phyloP scores from a whole-genome alignment of 805 yeast species.

The Suhomyces pyralidae region DNA sequence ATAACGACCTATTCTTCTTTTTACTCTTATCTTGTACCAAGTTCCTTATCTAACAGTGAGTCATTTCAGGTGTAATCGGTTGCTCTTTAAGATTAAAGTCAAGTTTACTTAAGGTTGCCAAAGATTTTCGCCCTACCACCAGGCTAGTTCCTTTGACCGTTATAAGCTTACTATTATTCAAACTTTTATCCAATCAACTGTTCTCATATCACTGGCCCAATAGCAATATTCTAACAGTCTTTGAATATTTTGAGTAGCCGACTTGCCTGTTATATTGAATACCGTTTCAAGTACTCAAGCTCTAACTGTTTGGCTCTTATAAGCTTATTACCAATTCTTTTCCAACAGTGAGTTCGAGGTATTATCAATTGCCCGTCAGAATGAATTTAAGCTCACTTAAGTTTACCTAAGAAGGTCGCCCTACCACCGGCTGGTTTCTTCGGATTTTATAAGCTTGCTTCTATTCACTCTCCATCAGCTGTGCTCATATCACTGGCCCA shows the following conservation, averaged over 20 bases:
- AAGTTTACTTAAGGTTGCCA: not conserved
- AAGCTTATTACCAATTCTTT: not conserved
- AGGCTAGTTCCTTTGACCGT: not conserved
- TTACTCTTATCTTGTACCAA: not conserved
- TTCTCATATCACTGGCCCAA: not conserved
- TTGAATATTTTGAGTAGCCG: not conserved
- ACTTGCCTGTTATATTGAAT: not conserved
- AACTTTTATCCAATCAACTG: not conserved
- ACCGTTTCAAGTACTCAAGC: not conserved
- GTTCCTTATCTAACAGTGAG: not conserved
- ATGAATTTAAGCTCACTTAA: not conserved
- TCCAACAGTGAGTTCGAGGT: not conserved
- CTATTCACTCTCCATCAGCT: not conserved
- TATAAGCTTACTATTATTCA: not conserved
- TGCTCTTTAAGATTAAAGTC: not conserved
- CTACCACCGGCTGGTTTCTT: not conserved
- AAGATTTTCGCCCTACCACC: not conserved
- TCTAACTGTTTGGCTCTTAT: not conserved
- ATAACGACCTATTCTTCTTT: not conserved
- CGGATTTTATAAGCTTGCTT: not conserved
- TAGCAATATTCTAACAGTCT: not conserved
- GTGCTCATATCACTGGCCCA: not conserved
- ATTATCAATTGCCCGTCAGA: not conserved
- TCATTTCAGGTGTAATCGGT: too few species aligned
- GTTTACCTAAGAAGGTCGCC: not conserved